Conservation (phyloP, 2,329 filamentous ascomycete species). For the Chrysoporthe cubensis region DNA sequence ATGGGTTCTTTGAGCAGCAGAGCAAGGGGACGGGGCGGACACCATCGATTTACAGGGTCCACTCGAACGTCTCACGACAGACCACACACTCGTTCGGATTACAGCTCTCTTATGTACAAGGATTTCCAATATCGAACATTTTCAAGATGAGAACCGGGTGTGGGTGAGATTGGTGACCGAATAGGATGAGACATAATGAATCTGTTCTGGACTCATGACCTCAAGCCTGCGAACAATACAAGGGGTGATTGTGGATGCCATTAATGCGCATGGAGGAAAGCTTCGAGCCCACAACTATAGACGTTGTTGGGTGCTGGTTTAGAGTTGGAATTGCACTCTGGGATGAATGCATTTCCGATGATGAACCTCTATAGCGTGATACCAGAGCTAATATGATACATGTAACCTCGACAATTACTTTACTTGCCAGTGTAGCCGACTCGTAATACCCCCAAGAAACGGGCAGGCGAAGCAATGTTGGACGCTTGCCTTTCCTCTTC, state of each 20-base stretch:
- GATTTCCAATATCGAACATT: slow-evolving; percentile 2
- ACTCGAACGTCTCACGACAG: slow-evolving; percentile 28
- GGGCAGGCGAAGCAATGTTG: too few species aligned
- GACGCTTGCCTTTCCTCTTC: background rate
- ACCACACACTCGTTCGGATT: slow-evolving; percentile 24
- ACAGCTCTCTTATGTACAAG: slow-evolving; percentile 12
- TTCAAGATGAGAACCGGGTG: slow-evolving; percentile 12
- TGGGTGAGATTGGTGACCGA: slow-evolving; percentile 5
- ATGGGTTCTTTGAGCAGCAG: slow-evolving; percentile 4
- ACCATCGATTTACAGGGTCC: slow-evolving; percentile 13
- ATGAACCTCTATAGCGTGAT: slow-evolving; percentile 26
- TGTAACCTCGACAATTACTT: slow-evolving; percentile 1
- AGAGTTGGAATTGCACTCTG: slow-evolving; percentile 27
- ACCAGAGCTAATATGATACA: slow-evolving; percentile 26
- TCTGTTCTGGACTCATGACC: slow-evolving; percentile 7
- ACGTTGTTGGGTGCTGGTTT: slow-evolving; percentile 25
- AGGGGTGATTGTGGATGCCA: slow-evolving; percentile 8
- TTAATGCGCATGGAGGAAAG: slow-evolving; percentile 21
- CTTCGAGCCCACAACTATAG: slow-evolving; percentile 27
- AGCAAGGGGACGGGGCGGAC: slow-evolving; percentile 8
- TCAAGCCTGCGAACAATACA: slow-evolving; percentile 9
- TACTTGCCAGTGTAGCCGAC: background rate
- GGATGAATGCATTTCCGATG: slow-evolving; percentile 24
- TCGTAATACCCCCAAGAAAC: too few species aligned
- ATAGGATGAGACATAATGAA: slow-evolving; percentile 16